phyloP scores from a whole-genome alignment of 768 basidiomycete genomes.

The Pleurotus platypus region DNA sequence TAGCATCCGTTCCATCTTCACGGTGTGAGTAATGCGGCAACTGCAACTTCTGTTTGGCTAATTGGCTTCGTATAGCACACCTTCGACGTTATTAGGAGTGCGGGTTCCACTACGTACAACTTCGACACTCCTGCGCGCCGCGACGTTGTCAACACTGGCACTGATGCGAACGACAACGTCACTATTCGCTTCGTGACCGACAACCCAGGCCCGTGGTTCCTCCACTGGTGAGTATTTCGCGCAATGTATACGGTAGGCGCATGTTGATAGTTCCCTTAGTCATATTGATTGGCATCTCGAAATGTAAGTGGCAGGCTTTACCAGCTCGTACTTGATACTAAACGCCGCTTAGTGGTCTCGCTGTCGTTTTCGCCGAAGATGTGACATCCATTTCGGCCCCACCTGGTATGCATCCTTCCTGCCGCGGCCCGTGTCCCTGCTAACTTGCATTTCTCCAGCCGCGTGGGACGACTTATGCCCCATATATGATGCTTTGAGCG shows the following conservation, averaged over 20 bases:
- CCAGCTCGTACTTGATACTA: no score
- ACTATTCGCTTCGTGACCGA: slow-evolving; percentile 49
- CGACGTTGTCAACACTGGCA: slow-evolving; percentile 39
- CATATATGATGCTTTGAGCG: neutral
- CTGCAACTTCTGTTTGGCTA: no score
- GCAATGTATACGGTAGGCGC: no score
- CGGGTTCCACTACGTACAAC: slow-evolving; percentile 33
- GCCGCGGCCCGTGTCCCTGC: neutral
- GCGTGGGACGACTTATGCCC: slow-evolving; percentile 2
- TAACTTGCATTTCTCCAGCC: neutral
- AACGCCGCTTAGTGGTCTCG: slow-evolving; percentile 16
- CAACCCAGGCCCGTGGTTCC: slow-evolving; percentile 47
- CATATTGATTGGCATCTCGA: slow-evolving; percentile 42
- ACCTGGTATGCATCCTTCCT: neutral
- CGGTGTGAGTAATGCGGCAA: slow-evolving; percentile 19
- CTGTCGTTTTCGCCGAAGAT: slow-evolving; percentile 33
- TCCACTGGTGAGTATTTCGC: slow-evolving; percentile 27
- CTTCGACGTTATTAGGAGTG: slow-evolving; percentile 42
- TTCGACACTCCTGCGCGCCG: slow-evolving; percentile 50
- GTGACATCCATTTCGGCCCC: neutral
- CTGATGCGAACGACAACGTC: slow-evolving; percentile 24
- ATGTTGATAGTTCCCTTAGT: slow-evolving; percentile 12
- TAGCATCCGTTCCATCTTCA: slow-evolving; percentile 39
- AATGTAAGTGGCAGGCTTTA: slow-evolving; percentile 9
- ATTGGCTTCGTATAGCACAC: slow-evolving; percentile 26